phyloP scores from a whole-genome alignment of 805 yeast genomes.

The Candida palmyrensis region DNA sequence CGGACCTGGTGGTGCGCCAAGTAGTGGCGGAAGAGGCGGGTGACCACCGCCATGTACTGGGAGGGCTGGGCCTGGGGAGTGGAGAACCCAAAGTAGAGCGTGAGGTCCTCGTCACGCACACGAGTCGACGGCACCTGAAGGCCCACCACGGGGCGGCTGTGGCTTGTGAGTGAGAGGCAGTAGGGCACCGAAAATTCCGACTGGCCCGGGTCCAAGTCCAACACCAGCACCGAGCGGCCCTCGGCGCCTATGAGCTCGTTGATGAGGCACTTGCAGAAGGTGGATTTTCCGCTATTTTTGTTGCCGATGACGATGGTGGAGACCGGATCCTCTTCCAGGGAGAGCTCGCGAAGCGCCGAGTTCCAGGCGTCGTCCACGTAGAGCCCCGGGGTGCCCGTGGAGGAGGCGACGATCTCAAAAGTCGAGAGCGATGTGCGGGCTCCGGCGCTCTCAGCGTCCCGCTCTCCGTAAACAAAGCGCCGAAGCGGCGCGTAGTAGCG shows the following conservation, averaged over 20 bases:
- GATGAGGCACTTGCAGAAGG: conserved; percentile 50
- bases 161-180: conserved; percentile 51
- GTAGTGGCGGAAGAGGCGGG: conserved; percentile 34
- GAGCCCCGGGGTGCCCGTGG: conserved; percentile 17
- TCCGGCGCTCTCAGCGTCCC: conserved; percentile 6
- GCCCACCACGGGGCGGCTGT: conserved; percentile 22
- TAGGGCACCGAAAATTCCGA: conserved; percentile 74
- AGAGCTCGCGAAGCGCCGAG: conserved; percentile 4
- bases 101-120: background rate
- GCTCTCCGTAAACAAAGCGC: conserved; percentile 24
- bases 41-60: conserved; percentile 43
- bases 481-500: conserved; percentile 41
- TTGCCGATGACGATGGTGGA: conserved; percentile 49
- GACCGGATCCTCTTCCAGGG: conserved; percentile 9
- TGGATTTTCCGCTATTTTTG: conserved; percentile 81
- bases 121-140: conserved; percentile 12
- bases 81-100: conserved; percentile 52
- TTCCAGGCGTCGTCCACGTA: conserved; percentile 11
- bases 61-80: conserved; percentile 67
- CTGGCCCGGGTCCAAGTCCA: conserved; percentile 90
- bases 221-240: conserved; percentile 34
- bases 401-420: conserved; percentile 30
- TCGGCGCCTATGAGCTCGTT: conserved; percentile 33
- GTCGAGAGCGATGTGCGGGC: conserved; percentile 13
- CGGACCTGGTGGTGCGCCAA: conserved; percentile 10